Base-by-base conservation (phyloP, 148 eudicot genomes). In the Camellia lanceoleosa region DNA sequence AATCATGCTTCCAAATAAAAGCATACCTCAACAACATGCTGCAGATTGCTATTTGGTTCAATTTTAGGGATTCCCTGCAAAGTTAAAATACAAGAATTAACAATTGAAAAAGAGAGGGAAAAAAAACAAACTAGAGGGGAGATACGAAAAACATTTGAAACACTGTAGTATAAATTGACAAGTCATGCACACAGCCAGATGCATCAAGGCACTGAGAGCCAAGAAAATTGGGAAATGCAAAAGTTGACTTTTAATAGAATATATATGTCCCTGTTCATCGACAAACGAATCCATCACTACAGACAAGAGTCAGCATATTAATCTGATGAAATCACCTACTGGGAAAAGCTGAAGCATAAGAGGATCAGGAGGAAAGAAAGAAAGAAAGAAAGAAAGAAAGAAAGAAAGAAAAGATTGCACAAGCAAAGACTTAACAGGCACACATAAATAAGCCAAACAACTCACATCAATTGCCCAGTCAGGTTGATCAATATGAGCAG, bases 381-480 rank as follows among this genome's bases (percentile, higher is more conserved):
- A 73, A 23, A 20, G 46, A 73, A 23, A 23, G 30, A 23, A 23
- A 23, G 0, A 69, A 46, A 62, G 1, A 67, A 23, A 20, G 46
- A 73, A 23, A 23, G 30, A 23, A 23, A 23, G 0, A 69, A 46
- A 62, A 47, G 62, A 60, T 51, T 64, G 68, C 5, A n/a, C 18
- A 75, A 60, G 51, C 5, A 11, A n/a, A 61, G 42, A 14, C 69
- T 62, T 61, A 9, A 76, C 41, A 62, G 11, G 3, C 6, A 44
- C 61, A 75, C 46, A 71, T 10, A 42, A 79, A 84, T 12, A 7
- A 70, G 76, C 46, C 58, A 74, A 42, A 76, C 52, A 63, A 82
- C 98, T 90, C 83, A 95, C 98, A 85, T 92, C 97, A 83, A 75
- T 30, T 78, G 98, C 98, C 99, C 98, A 96, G 80, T 96, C 99